Evolutionary conservation across 495 filamentous ascomycete species (phyloP).

Genomic region (Elasticomyces elasticus): DNA sequence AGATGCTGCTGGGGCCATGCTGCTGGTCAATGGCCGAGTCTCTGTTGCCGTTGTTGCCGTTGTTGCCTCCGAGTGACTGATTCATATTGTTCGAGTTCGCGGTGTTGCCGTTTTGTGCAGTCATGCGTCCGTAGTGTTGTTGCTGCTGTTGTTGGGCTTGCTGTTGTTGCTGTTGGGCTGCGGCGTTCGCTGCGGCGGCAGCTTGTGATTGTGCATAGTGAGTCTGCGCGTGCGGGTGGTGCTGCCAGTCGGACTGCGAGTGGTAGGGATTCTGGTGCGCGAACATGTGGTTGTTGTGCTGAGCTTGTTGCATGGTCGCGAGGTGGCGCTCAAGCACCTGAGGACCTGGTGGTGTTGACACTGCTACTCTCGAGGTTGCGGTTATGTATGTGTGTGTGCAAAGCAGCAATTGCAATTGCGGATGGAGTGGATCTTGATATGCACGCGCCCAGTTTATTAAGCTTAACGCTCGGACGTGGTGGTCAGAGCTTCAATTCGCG

Average conservation of each 20-base stretch:
- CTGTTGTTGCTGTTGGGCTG: conserved; percentile 21
- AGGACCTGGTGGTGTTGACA: not conserved
- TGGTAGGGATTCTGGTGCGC: conserved; percentile 77
- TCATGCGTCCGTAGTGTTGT: conserved; percentile 17
- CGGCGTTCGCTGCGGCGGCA: conserved; percentile 54
- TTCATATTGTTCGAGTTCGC: conserved; percentile 32
- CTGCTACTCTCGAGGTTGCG: not conserved
- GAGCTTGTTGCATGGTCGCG: conserved; percentile 12
- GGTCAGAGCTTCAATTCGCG: not conserved
- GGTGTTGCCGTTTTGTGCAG: conserved; percentile 26
- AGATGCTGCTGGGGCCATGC: conserved; percentile 22
- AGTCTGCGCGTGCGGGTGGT: conserved; percentile 37
- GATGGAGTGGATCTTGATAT: not conserved
- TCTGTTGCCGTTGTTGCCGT: conserved; percentile 22
- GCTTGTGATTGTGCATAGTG: conserved; percentile 48
- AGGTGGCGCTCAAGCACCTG: not conserved
- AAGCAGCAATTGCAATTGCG: not conserved
- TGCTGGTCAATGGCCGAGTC: not conserved
- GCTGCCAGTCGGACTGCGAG: conserved; percentile 48
- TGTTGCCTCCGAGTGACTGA: conserved; percentile 17
- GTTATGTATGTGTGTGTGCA: not conserved
- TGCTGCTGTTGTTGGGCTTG: conserved; percentile 1
- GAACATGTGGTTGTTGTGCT: conserved; percentile 51
- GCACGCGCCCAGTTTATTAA: too few species aligned
- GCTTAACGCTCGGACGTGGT: not conserved